These are phyloP conservation scores for maize (Zea mays) DNA, from an alignment of 176 grass and related monocot species.

Conservation along the genomic window Zm-B73-REFERENCE-NAM-5.0 NC_050098.1:235790501-235791000, in stretches of 20 bases:
- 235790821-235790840: conserved; percentile 1
- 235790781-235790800: background rate
- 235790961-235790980: background rate
- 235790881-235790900: background rate
- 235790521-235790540: too few relatives aligned
- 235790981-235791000: background rate
- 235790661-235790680: too few relatives aligned
- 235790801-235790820: background rate
- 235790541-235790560: too few relatives aligned
- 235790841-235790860: background rate
- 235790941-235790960: conserved; percentile 3
- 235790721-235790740: background rate
- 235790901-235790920: background rate
- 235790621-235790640: too few relatives aligned
- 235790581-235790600: too few relatives aligned
- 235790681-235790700: too few relatives aligned
- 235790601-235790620: too few relatives aligned
- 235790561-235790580: too few relatives aligned
- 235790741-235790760: background rate
- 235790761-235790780: conserved; percentile 4
- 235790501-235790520: too few relatives aligned
- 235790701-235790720: background rate
- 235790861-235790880: background rate
- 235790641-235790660: too few relatives aligned
- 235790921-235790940: background rate